These are phyloP conservation scores for Eucalyptus cloeziana DNA, from an alignment of 345 rosid species.

Conservation along the genomic window DNA sequence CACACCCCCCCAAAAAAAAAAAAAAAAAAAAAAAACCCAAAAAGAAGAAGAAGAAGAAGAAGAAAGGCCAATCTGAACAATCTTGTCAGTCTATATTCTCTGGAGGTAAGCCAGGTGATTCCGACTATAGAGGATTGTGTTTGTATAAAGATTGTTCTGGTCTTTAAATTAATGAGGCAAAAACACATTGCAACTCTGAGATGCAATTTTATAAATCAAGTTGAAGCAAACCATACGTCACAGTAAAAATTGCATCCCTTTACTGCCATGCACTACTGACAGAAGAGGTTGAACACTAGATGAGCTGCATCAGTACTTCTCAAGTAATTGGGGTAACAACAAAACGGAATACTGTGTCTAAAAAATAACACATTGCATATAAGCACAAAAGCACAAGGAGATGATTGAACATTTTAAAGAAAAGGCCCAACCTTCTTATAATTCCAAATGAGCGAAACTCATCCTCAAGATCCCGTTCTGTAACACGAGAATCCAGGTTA, in stretches of 20 bases:
- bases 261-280: background rate
- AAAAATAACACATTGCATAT: background rate
- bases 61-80: background rate
- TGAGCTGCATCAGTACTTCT: background rate
- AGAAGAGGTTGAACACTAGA: background rate
- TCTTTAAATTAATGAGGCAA: background rate
- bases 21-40: too few species aligned
- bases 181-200: background rate
- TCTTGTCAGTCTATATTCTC: background rate
- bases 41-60: too few species aligned
- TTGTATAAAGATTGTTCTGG: background rate
- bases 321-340: background rate
- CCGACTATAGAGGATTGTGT: background rate
- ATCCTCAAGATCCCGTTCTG: background rate
- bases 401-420: background rate
- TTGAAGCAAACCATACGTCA: background rate
- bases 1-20: background rate
- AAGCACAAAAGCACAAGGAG: background rate
- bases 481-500: background rate
- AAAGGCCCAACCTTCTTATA: background rate
- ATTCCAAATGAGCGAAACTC: background rate
- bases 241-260: background rate
- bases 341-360: background rate
- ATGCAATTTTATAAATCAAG: background rate
- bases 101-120: background rate